Conservation (phyloP, 179 eudicot species). For the Spinacia oleracea region DNA sequence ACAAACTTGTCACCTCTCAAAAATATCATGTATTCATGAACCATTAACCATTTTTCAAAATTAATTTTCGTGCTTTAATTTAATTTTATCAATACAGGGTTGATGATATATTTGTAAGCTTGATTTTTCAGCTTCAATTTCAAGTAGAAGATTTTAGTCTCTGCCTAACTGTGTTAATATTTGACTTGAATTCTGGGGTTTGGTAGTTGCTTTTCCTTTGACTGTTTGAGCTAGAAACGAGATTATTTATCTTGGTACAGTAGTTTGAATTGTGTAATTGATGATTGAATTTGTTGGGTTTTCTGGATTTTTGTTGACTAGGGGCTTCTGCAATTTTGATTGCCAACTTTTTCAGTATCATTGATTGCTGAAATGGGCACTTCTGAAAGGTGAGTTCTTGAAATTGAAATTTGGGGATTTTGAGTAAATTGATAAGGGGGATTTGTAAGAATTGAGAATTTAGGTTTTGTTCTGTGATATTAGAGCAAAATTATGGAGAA, state of each 20-base stretch:
- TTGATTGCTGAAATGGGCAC: slow-evolving; percentile 30
- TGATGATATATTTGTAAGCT: too few relatives aligned
- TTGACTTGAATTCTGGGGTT: neutral
- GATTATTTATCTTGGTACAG: neutral
- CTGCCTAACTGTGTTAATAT: slow-evolving; percentile 17
- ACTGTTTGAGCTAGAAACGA: slow-evolving; percentile 12
- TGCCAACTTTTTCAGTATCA: neutral
- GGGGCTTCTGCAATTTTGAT: slow-evolving; percentile 16
- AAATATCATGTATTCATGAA: too few relatives aligned
- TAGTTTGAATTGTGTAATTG: neutral
- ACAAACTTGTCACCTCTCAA: too few relatives aligned
- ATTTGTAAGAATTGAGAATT: slow-evolving; percentile 15
- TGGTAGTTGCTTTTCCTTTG: slow-evolving; percentile 9
- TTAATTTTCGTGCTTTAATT: too few relatives aligned
- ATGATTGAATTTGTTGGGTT: neutral
- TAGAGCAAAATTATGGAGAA: slow-evolving; percentile 32
- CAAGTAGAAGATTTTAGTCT: neutral
- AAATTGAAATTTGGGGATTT: slow-evolving; percentile 13
- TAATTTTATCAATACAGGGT: too few relatives aligned
- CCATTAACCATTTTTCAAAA: too few relatives aligned
- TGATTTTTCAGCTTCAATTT: neutral
- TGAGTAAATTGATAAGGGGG: slow-evolving; percentile 18
- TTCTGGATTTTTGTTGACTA: slow-evolving; percentile 14
- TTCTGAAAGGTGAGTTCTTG: slow-evolving; percentile 18
- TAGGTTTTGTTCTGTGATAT: neutral